Conservation (phyloP, 495 filamentous ascomycete species). For the Penicillium bovifimosum region DNA sequence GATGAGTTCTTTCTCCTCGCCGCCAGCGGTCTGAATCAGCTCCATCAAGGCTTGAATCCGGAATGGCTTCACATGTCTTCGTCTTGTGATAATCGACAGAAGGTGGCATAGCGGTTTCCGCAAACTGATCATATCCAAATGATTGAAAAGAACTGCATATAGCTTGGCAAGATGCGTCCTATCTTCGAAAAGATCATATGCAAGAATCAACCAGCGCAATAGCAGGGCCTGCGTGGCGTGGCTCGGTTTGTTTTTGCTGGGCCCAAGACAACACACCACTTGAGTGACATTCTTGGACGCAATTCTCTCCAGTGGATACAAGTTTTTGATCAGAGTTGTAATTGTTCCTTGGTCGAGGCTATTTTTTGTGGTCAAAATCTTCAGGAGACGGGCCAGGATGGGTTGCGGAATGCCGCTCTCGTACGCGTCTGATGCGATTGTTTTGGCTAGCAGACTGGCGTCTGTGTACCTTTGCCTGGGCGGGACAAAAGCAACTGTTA, state of each 20-base stretch:
- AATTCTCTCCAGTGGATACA: slow-evolving; percentile 67
- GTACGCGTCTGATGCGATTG: slow-evolving; percentile 50
- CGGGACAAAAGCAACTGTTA: slow-evolving; percentile 37
- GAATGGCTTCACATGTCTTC: slow-evolving; percentile 84
- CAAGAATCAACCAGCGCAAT: slow-evolving; percentile 74
- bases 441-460: slow-evolving; percentile 34
- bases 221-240: slow-evolving; percentile 62
- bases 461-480: slow-evolving; percentile 41
- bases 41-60: slow-evolving; percentile 77
- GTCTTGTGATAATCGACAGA: slow-evolving; percentile 73
- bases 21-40: slow-evolving; percentile 31
- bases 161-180: slow-evolving; percentile 57
- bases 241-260: slow-evolving; percentile 71
- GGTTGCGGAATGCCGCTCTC: slow-evolving; percentile 58
- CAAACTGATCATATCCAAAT: slow-evolving; percentile 70
- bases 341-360: slow-evolving; percentile 71
- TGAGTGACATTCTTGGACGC: slow-evolving; percentile 56
- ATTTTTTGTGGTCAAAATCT: slow-evolving; percentile 58
- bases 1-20: slow-evolving; percentile 66
- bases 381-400: slow-evolving; percentile 57
- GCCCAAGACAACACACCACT: slow-evolving; percentile 69
- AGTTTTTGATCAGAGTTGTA: slow-evolving; percentile 59
- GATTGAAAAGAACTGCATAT: slow-evolving; percentile 76
- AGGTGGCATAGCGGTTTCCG: slow-evolving; percentile 62
- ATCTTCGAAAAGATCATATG: slow-evolving; percentile 69